Percentiles rank a stretch among this genome's conserved stretches.
Conservation (phyloP, 371 early-diverging fungal genomes). For the Syncephalastrum contaminatum region DNA sequence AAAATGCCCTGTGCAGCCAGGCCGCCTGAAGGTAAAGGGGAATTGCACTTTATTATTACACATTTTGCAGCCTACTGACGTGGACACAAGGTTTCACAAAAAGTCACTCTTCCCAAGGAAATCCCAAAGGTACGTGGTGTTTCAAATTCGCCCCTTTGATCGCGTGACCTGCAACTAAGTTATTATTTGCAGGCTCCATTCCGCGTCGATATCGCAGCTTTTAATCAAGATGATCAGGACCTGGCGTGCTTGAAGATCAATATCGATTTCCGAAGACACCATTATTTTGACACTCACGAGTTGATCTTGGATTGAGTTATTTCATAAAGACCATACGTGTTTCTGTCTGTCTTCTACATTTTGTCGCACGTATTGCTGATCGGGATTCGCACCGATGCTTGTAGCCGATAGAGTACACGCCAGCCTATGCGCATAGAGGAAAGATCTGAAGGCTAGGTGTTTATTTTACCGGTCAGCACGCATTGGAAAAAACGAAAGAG, state of each 20-base stretch:
- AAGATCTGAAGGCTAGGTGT: no score
- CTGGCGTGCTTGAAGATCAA: constrained; percentile 15
- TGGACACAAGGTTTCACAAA: constrained; percentile 34
- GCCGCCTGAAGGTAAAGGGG: constrained; percentile 14
- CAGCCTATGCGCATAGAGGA: no score
- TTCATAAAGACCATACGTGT: no score
- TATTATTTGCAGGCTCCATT: constrained; percentile 12
- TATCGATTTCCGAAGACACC: constrained; percentile 13
- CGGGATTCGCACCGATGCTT: no score
- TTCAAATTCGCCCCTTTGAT: neutral
- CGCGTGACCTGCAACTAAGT: neutral
- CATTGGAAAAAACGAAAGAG: no score
- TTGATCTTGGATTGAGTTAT: no score
- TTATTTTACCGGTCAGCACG: no score
- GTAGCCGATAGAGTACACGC: no score
- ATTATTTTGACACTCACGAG: neutral
- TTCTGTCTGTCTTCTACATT: no score
- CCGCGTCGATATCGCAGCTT: constrained; percentile 11
- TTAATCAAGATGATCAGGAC: constrained; percentile 7
- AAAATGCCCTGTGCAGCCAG: constrained; percentile 14
- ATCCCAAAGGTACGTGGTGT: constrained; percentile 35
- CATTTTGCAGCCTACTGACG: constrained; percentile 52
- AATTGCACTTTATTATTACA: constrained; percentile 1
- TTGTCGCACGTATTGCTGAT: no score
- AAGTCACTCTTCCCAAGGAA: constrained; percentile 55